Base-by-base conservation (phyloP, 2,329 filamentous ascomycete species). In the Sclerotinia trifoliorum region DNA sequence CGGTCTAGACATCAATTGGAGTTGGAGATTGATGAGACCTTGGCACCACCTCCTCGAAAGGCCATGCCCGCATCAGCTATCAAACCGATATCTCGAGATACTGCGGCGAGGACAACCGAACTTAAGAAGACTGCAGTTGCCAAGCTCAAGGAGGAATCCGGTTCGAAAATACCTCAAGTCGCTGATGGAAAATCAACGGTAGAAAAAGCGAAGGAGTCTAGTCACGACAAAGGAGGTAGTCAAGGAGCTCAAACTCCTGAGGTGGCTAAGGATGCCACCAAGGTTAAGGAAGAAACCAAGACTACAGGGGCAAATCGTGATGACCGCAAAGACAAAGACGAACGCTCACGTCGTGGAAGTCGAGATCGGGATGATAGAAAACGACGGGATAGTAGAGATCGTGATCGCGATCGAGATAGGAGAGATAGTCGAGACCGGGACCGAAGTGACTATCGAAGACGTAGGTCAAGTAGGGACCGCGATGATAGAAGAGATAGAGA, bases 1-100 rank as follows among this genome's bases (percentile, higher is more conserved):
- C 71, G 74, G 56, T 74, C 75, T 48, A 73, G 76, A 69, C 74
- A 77, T 71, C 74, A 76, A 69, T 39, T 76, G 51, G 77, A 78
- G 54, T 63, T 75, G n/a, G 76, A 78, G 58, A 66, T 78, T 35
- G 77, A 78, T 63, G 71, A 77, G 44, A 73, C 69, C 26, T 69
- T 78, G 32, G 75, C 76, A 26, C 77, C 77, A 49, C 77, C 77
- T 39, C 77, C 77, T 29, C 70, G 76, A 61, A 78, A 78, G 65
- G 65, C 73, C 4, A 74, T 74, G 66, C 73, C 77, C 58, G 72
- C 74, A 35, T 78, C 77, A 13, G 77, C 77, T 17, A 78, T 78
- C 65, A 75, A 73, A 21, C 76, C 77, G 6, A 77, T 77, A 26
- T 74, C 74, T 54, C 70, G 72, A 66, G 75, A 76, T 63, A 73